Conservation (phyloP, 2,329 filamentous ascomycete species). For the Ceratocystiopsis sp. region DNA sequence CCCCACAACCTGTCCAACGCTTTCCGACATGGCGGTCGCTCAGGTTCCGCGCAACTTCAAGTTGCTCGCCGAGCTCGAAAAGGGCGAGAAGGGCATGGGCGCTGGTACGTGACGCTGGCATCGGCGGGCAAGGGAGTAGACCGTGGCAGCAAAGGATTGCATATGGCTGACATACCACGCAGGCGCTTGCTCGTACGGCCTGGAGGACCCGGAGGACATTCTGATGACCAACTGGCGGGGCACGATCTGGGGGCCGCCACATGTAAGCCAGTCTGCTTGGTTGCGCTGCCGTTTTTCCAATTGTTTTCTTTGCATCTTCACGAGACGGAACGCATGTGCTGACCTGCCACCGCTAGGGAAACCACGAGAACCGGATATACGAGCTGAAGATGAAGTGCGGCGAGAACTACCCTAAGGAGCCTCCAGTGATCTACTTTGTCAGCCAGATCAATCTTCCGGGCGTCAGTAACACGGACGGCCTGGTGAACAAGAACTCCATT, state of each 20-base stretch:
- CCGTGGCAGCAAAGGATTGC: too few species aligned
- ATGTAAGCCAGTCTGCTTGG: conserved; percentile 41
- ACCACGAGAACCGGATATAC: conserved; percentile 96
- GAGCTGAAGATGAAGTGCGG: conserved; percentile 95
- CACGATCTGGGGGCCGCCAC: conserved; percentile 89
- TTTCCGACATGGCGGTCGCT: conserved; percentile 16
- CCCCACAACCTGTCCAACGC: too few species aligned
- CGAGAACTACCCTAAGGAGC: conserved; percentile 70
- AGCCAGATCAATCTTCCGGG: conserved; percentile 95
- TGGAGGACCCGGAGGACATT: conserved; percentile 85
- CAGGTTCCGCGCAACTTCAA: conserved; percentile 89
- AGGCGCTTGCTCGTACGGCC: conserved; percentile 95
- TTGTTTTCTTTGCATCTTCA: not conserved
- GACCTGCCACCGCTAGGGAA: conserved; percentile 45
- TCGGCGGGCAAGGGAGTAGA: too few species aligned
- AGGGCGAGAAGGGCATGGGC: conserved; percentile 93
- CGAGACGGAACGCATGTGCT: not conserved
- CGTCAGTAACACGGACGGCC: conserved; percentile 62
- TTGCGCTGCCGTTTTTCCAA: too few species aligned
- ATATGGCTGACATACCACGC: conserved; percentile 5
- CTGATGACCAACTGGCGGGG: conserved; percentile 98
- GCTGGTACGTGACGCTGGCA: conserved; percentile 41
- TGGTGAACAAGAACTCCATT: conserved; percentile 71
- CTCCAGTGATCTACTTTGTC: conserved; percentile 80
- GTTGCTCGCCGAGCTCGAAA: conserved; percentile 92